These are phyloP conservation scores for Barnettozyma hawaiiensis DNA, from an alignment of 1,139 yeast species.

Conservation along the genomic window DNA sequence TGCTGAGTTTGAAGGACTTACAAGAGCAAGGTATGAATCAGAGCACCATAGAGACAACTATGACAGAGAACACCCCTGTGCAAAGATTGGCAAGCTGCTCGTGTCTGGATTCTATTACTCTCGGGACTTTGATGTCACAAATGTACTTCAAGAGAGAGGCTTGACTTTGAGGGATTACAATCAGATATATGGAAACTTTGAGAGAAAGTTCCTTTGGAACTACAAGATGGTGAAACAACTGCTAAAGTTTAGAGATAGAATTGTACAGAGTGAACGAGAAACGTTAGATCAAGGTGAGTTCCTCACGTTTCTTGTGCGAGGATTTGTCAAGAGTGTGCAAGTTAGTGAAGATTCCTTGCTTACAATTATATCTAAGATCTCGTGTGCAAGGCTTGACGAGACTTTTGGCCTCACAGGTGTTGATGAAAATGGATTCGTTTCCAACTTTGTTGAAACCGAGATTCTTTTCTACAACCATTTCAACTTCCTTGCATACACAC, in stretches of 20 bases:
- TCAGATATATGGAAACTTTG: constrained; percentile 38
- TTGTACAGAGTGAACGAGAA: constrained; percentile 43
- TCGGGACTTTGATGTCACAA: constrained; percentile 58
- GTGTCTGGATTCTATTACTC: constrained; percentile 62
- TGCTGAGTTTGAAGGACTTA: constrained; percentile 44
- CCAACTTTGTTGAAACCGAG: constrained; percentile 66
- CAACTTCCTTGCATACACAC: constrained; percentile 52
- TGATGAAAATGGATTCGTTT: constrained; percentile 65
- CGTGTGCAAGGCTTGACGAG: constrained; percentile 54
- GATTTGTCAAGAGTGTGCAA: constrained; percentile 59
- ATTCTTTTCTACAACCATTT: constrained; percentile 48
- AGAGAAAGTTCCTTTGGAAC: constrained; percentile 63
- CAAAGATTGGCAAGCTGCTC: constrained; percentile 49
- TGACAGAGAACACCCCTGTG: constrained; percentile 50
- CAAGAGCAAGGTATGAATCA: constrained; percentile 25
- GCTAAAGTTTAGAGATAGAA: constrained; percentile 51
- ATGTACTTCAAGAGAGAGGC: constrained; percentile 53
- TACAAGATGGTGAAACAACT: constrained; percentile 51
- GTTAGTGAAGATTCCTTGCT: constrained; percentile 41
- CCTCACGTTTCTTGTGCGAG: constrained; percentile 55
- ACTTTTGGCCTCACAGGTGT: constrained; percentile 65
- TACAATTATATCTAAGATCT: constrained; percentile 63
- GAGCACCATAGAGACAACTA: constrained; percentile 32
- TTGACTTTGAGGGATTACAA: constrained; percentile 34
- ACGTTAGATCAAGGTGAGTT: constrained; percentile 54